Conservation (phyloP, 164 flowering plant genomes). For the Akebia trifoliata region DNA sequence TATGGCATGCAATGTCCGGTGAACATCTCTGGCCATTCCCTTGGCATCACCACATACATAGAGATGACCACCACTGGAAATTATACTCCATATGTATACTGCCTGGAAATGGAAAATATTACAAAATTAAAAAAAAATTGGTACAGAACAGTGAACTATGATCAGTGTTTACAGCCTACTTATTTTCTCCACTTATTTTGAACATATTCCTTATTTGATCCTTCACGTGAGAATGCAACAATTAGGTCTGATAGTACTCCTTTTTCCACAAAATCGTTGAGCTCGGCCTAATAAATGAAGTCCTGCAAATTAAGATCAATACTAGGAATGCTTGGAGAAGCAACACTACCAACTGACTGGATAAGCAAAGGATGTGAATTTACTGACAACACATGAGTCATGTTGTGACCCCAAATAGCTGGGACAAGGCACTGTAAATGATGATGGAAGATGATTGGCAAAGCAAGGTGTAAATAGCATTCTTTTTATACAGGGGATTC, state of each 20-base stretch:
- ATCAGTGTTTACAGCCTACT: neutral
- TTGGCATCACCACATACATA: slow-evolving; percentile 99
- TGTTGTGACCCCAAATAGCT: too few relatives aligned
- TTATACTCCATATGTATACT: slow-evolving; percentile 54
- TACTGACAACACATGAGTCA: too few relatives aligned
- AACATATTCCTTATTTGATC: slow-evolving; percentile 80
- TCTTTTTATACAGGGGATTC: too few relatives aligned
- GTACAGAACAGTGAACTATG: neutral
- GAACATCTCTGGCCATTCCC: slow-evolving; percentile 98
- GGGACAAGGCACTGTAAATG: too few relatives aligned
- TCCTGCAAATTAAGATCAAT: slow-evolving; percentile 41
- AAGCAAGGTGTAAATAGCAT: too few relatives aligned
- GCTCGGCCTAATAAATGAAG: slow-evolving; percentile 86
- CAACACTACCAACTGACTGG: too few relatives aligned
- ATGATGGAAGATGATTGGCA: too few relatives aligned
- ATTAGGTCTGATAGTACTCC: slow-evolving; percentile 70
- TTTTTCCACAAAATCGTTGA: slow-evolving; percentile 50
- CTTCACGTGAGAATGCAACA: slow-evolving; percentile 92
- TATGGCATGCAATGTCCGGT: slow-evolving; percentile 72
- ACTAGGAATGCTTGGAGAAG: neutral
- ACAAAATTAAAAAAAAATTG: neutral
- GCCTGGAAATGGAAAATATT: slow-evolving; percentile 39
- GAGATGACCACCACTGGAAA: slow-evolving; percentile 60
- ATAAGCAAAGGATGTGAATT: too few relatives aligned
- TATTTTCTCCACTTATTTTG: slow-evolving; percentile 83